A percentile compares a stretch with the other conserved stretches of the same genome.
phyloP scores from a whole-genome alignment of 192 early-diverging fungal species.

The Linnemannia schmuckeri region DNA sequence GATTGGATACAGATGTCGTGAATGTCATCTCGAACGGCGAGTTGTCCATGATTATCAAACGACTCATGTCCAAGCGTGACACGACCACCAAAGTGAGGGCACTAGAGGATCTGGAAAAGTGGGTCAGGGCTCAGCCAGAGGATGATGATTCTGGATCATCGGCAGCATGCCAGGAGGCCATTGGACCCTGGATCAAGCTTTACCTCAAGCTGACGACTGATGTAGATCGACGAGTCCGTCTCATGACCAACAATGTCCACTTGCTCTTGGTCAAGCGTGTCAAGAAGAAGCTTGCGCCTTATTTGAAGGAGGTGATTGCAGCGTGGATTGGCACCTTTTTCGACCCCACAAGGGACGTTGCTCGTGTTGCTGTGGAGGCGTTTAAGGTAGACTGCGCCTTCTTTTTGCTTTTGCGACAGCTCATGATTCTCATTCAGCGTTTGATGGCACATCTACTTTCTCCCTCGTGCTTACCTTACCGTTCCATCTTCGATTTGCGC shows the following conservation, averaged over 20 bases:
- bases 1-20: conserved; percentile 58
- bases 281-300: conserved; percentile 82
- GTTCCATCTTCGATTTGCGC: too few species aligned
- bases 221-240: conserved; percentile 87
- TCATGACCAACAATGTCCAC: conserved; percentile 77
- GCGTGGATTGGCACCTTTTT: conserved; percentile 88
- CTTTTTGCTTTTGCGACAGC: background rate
- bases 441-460: background rate
- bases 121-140: conserved; percentile 62
- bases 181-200: conserved; percentile 68
- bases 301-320: conserved; percentile 85
- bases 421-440: background rate
- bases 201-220: conserved; percentile 80
- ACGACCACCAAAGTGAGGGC: conserved; percentile 89
- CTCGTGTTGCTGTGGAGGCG: conserved; percentile 68
- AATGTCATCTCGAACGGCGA: conserved; percentile 65
- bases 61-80: conserved; percentile 87
- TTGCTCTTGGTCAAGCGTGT: conserved; percentile 71
- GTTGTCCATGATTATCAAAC: conserved; percentile 83
- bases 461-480: background rate
- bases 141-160: conserved; percentile 67
- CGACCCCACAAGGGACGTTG: conserved; percentile 86
- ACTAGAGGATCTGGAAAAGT: conserved; percentile 82
- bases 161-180: conserved; percentile 31
- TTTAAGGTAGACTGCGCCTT: conserved; percentile 69